Evolutionary conservation across 163 green algal species (phyloP), one percentile per base, ranked within the genome.

Genomic region (Chloromonas sp.): DNA sequence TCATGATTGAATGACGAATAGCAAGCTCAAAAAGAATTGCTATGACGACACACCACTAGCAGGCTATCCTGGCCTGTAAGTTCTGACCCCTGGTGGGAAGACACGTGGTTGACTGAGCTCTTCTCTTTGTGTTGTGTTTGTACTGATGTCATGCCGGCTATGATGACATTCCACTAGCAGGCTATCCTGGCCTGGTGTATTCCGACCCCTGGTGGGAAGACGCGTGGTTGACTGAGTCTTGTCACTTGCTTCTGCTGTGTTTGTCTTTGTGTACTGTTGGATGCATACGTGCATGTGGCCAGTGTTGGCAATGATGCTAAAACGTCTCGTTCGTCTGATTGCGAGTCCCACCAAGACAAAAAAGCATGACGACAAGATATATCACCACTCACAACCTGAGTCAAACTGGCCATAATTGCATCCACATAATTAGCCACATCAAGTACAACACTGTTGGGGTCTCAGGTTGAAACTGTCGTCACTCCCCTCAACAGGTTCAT

Each of bases 311-410:
- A 93, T 85, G 92, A 95, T 94, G 90, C 81, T 79, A 79, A 87
- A 83, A 89, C 90, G 92, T 95, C 92, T 95, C 92, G 92, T 95
- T 95, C 92, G 92, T 92, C 90, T 86, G 90, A 95, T 92, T 91
- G 89, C 66, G 66, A 74, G 5, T 87, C 90, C 90, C 88, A 87
- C 77, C 71, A 59, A 79, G 14, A 11, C 5, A 79, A 79, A 91
- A 92, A 88, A 36, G 11, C 71, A 14, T 85, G 88, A 90, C 95
- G 92, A 92, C 88, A 92, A 94, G n/a, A 93, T 85, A 92, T 83
- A 95, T 95, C 92, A 95, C 92, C 92, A 95, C 92, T 91, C 92
- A 95, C 94, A 92, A 87, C 84, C 92, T 95, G 92, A 95, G 71
- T 14, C 71, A 79, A 79, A 3, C 14, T 11, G 11, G 11, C 66